Evolutionary conservation across 176 grass and related monocot genomes (phyloP).

Genomic region (Triticum aestivum): DNA sequence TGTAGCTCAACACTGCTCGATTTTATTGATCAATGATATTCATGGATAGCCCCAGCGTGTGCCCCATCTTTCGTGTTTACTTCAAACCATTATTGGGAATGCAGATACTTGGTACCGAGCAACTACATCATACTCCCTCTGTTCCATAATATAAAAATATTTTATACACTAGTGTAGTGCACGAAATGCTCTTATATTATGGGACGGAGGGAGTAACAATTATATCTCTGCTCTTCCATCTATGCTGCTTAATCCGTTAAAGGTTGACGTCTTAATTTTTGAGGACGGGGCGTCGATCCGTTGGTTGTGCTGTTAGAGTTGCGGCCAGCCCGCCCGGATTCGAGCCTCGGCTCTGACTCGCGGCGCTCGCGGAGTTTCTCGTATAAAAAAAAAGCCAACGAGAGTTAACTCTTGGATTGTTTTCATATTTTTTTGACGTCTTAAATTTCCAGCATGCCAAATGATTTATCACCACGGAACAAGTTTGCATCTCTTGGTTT

Average conservation of each 20-base stretch:
- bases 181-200: too few species aligned
- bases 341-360: too few species aligned
- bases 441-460: background rate
- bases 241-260: background rate
- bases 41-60: background rate
- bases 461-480: background rate
- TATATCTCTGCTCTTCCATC: background rate
- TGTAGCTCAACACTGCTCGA: background rate
- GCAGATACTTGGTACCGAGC: background rate
- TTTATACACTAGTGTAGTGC: too few species aligned
- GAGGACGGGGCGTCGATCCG: too few species aligned
- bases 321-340: too few species aligned
- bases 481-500: background rate
- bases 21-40: background rate
- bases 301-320: too few species aligned
- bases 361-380: too few species aligned
- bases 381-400: too few species aligned
- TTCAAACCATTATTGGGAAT: background rate
- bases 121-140: background rate
- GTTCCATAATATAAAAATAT: too few species aligned
- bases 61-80: background rate
- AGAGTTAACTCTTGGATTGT: too few species aligned
- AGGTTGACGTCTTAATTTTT: background rate
- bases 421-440: too few species aligned
- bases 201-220: too few species aligned